A percentile compares a stretch with the other conserved stretches of the same genome.
Evolutionary conservation across 164 flowering plant genomes (phyloP).

Genomic region (Macadamia tetraphylla): DNA sequence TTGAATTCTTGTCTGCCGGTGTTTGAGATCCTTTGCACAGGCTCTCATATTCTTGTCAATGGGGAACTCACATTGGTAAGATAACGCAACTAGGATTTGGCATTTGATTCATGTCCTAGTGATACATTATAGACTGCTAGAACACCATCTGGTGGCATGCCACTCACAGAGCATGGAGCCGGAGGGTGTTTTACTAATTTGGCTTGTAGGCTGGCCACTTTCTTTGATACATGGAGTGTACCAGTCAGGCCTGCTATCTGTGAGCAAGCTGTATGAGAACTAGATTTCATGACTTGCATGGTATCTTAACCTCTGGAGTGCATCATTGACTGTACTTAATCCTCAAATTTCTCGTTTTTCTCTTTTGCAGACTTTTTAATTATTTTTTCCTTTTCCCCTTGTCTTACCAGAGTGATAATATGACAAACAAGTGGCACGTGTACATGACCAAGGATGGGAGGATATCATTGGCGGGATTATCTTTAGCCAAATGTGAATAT

Average conservation of each 20-base stretch:
- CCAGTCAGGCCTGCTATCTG: not conserved
- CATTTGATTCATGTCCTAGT: no score
- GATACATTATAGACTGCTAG: no score
- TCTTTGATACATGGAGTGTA: not conserved
- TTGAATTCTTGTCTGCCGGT: not conserved
- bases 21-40: not conserved
- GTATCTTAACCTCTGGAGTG: not conserved
- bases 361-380: not conserved
- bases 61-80: not conserved
- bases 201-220: not conserved
- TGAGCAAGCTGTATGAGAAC: not conserved
- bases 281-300: not conserved
- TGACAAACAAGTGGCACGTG: constrained; percentile 96
- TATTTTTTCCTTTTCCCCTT: constrained; percentile 1
- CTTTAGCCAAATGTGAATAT: constrained; percentile 87
- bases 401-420: constrained; percentile 70
- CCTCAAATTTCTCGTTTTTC: not conserved
- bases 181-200: not conserved
- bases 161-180: no score
- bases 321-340: not conserved
- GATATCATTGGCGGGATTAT: constrained; percentile 87
- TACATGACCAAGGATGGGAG: constrained; percentile 99
- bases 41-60: no score
- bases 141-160: no score
- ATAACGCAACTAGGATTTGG: not conserved